Evolutionary conservation across 1,284 basidiomycete genomes (phyloP).

Genomic region (Ceratobasidium sp.): DNA sequence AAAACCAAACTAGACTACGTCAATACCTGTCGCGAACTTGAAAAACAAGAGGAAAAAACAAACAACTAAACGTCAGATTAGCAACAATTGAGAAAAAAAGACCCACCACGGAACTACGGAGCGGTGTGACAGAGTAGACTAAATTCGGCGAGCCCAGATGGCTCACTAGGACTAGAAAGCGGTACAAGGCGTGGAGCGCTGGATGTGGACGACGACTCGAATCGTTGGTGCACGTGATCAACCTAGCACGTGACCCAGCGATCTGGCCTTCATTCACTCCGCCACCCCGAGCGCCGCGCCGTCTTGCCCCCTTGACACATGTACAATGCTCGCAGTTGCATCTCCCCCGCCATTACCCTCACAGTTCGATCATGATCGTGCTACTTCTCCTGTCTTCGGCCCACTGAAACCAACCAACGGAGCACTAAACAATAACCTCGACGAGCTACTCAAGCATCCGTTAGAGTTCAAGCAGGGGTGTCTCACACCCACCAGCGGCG

Average conservation of each 20-base stretch:
- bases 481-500: slow-evolving; percentile 34
- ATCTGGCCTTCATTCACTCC: slow-evolving; percentile 19
- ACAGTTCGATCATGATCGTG: slow-evolving; percentile 24
- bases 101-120: neutral
- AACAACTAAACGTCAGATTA: slow-evolving; percentile 2
- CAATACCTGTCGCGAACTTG: neutral
- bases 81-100: slow-evolving; percentile 4
- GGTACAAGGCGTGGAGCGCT: slow-evolving; percentile 1
- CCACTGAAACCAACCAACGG: slow-evolving; percentile 25
- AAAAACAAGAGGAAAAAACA: neutral
- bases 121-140: neutral
- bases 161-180: neutral
- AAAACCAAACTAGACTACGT: slow-evolving; percentile 2
- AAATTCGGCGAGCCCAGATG: neutral
- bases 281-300: neutral
- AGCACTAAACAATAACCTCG: slow-evolving; percentile 5
- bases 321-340: slow-evolving; percentile 33
- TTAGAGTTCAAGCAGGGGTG: slow-evolving; percentile 40
- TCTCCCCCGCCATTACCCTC: slow-evolving; percentile 14
- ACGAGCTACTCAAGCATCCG: slow-evolving; percentile 30
- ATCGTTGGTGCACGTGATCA: slow-evolving; percentile 33
- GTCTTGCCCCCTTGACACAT: slow-evolving; percentile 5
- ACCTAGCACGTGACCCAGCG: slow-evolving; percentile 22
- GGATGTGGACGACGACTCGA: slow-evolving; percentile 7
- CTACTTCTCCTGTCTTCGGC: slow-evolving; percentile 29